phyloP scores from a whole-genome alignment of 164 flowering plant genomes.

The Vitis labrusca region DNA sequence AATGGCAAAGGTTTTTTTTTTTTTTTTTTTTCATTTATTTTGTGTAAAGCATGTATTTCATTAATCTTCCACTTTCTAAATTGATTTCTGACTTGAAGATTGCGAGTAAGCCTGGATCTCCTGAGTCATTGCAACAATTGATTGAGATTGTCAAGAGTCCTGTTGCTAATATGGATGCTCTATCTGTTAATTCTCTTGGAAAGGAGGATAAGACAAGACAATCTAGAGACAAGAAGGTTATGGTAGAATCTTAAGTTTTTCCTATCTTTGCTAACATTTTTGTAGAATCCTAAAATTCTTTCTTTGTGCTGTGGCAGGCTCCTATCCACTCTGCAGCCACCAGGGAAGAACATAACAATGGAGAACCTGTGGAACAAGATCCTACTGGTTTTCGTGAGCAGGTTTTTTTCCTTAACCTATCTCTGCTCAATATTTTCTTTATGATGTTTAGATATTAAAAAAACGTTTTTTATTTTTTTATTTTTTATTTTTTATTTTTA shows the following conservation, averaged over 20 bases:
- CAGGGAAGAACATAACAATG: constrained; percentile 53
- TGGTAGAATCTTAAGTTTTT: neutral
- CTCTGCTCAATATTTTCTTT: neutral
- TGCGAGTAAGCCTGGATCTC: constrained; percentile 85
- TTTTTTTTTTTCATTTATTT: neutral
- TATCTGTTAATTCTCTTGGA: constrained; percentile 35
- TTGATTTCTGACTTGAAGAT: constrained; percentile 42
- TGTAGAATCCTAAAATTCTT: constrained; percentile 1
- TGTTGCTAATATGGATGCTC: constrained; percentile 35
- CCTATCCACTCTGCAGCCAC: constrained; percentile 28
- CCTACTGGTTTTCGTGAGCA: constrained; percentile 80
- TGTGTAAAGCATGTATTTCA: neutral
- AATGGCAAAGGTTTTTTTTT: constrained; percentile 66
- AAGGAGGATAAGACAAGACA: constrained; percentile 68
- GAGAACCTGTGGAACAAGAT: constrained; percentile 58
- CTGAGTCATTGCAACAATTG: constrained; percentile 81
- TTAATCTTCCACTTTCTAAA: neutral
- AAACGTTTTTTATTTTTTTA: no score
- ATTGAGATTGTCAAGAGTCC: constrained; percentile 84
- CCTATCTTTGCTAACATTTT: neutral
- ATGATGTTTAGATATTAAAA: neutral
- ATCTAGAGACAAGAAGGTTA: constrained; percentile 79
- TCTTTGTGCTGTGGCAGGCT: constrained; percentile 32
- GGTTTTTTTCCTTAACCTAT: constrained; percentile 37
- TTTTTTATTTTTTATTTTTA: no score